Evolutionary conservation across 2,329 filamentous ascomycete genomes (phyloP), one percentile per base, ranked within the genome.

Genomic region (Xylaria sp.): DNA sequence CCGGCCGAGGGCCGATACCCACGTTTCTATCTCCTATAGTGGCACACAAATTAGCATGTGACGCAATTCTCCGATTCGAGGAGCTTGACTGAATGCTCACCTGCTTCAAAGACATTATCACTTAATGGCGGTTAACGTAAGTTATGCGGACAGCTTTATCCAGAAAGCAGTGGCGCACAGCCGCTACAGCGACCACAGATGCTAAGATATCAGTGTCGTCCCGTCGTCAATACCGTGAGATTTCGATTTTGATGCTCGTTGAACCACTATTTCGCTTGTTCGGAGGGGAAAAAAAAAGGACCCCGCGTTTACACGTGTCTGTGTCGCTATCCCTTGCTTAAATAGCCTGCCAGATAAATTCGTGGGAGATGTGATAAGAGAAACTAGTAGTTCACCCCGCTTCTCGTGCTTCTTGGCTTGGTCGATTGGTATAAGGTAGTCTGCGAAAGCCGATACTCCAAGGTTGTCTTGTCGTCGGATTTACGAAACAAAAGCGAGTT

Each of bases 21-120:
- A 99, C 58, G 93, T 97, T 84, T 98, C 95, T 81, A 99, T 99
- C 92, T 99, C 96, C 94, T 97, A 64, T 24, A 54, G 21, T 11
- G 19, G 14, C 36, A 47, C 34, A 34, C 19, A 39, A 7, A 55
- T 71, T 24, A 73, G 69, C 27, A 63, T 32, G 12, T 56, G 39
- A 60, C 1, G 6, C 6, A 24, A 47, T 36, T 24, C 3, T 4
- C 14, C 32, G 9, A 17, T 12, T 17, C 17, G 9, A 30, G 34
- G 36, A 12, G 51, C 21, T 53, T 56, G 4, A 21, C 34, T 6
- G 24, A 56, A 9, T 55, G 66, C 75, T 62, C 61, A 78, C 77
- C 74, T 78, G 77, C 64, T 79, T 79, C 64, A 79, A 72, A 69
- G 77, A 79, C 77, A 79, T 79, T 69, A 69, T 73, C 50, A 64